Conservation (phyloP, 2,329 filamentous ascomycete genomes). For the Neofusicoccum laricinum region DNA sequence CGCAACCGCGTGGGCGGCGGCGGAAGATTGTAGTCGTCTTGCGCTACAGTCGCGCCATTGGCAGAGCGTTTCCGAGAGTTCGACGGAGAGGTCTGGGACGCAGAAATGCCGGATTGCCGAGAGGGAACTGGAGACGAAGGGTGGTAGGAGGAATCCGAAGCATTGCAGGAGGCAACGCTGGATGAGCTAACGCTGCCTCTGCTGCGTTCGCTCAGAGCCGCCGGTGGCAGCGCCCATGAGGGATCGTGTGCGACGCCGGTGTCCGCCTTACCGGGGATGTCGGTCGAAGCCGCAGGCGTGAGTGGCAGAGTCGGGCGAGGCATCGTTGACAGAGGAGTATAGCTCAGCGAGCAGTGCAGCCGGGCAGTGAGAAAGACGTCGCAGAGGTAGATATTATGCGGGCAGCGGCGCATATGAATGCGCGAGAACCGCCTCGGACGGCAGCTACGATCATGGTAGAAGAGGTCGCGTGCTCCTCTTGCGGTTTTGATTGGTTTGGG, state of each 20-base stretch:
- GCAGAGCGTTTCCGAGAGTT: conserved; percentile 26
- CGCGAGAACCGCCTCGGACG: neutral
- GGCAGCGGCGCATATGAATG: neutral
- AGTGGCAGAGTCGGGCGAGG: conserved; percentile 65
- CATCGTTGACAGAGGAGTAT: conserved; percentile 46
- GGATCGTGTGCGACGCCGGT: conserved; percentile 10
- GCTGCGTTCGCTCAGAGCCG: conserved; percentile 57
- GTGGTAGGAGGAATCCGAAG: conserved; percentile 53
- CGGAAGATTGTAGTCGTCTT: conserved; percentile 74
- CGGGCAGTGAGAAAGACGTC: neutral
- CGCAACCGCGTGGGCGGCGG: conserved; percentile 88
- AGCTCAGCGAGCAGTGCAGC: neutral
- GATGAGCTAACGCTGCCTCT: conserved; percentile 49
- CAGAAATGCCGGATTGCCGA: neutral
- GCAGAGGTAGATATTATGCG: neutral
- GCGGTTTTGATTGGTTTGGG: conserved; percentile 4
- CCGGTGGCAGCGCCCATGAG: conserved; percentile 54
- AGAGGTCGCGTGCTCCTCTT: conserved; percentile 8
- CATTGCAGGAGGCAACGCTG: conserved; percentile 40
- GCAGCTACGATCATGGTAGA: neutral
- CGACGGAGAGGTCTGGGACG: conserved; percentile 24
- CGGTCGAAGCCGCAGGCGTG: conserved; percentile 76
- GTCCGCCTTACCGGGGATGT: conserved; percentile 63
- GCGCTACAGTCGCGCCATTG: conserved; percentile 39
- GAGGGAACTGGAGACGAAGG: conserved; percentile 39